A percentile compares a stretch with the other conserved stretches of the same genome.
Conservation (phyloP, 352 stramenopile species). For the Aphanomyces cochlioides region DNA sequence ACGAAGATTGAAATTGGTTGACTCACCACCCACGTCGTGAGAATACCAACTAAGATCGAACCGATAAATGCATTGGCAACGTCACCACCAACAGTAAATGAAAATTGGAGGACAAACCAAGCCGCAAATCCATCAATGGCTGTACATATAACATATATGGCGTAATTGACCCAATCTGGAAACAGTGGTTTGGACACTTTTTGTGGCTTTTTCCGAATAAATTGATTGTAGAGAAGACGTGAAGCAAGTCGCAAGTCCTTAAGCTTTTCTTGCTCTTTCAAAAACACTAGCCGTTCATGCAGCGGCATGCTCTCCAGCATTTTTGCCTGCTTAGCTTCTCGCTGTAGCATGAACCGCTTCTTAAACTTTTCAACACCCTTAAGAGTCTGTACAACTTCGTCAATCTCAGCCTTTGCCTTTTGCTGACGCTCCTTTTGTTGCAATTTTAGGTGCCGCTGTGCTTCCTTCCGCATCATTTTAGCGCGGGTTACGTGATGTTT, state of each 20-base stretch:
- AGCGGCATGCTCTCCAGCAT: constrained; percentile 45
- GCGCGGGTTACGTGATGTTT: neutral
- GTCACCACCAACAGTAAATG: constrained; percentile 54
- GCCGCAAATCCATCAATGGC: constrained; percentile 52
- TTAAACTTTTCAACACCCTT: constrained; percentile 52
- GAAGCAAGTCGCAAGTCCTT: constrained; percentile 59
- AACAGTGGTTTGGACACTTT: constrained; percentile 54
- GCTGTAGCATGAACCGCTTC: constrained; percentile 52
- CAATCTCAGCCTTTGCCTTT: constrained; percentile 43
- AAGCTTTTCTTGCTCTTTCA: constrained; percentile 57
- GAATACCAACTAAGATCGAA: constrained; percentile 51
- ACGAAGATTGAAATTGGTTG: constrained; percentile 71
- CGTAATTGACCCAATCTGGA: constrained; percentile 67
- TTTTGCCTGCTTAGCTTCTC: constrained; percentile 40
- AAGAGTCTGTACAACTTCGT: constrained; percentile 44
- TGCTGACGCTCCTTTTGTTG: constrained; percentile 34
- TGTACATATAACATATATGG: constrained; percentile 59
- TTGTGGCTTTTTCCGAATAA: constrained; percentile 52
- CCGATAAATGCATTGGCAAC: constrained; percentile 61
- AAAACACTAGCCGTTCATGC: constrained; percentile 56
- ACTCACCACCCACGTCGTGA: constrained; percentile 55
- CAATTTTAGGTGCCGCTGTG: constrained; percentile 30
- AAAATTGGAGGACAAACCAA: constrained; percentile 73
- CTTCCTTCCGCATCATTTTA: neutral
- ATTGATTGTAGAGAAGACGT: constrained; percentile 67